phyloP scores from a whole-genome alignment of 2,329 filamentous ascomycete genomes.

The Talaromyces piceae region DNA sequence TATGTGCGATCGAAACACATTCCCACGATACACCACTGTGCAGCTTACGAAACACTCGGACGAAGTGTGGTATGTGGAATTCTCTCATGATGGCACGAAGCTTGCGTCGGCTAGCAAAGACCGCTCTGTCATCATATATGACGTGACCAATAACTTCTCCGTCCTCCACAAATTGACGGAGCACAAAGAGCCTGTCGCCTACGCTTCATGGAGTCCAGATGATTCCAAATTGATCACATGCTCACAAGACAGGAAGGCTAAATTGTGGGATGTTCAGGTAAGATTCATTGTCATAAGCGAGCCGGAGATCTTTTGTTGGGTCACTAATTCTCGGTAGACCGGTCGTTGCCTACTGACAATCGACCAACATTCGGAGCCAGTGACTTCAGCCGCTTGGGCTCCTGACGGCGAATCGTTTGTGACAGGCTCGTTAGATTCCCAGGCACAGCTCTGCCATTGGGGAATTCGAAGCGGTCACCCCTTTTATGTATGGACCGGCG shows the following conservation, averaged over 20 bases:
- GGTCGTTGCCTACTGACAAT: constrained; percentile 58
- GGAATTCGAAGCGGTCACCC: constrained; percentile 53
- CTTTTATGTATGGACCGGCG: constrained; percentile 56
- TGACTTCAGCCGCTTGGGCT: constrained; percentile 86
- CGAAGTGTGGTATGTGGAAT: constrained; percentile 87
- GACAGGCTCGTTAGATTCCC: constrained; percentile 66
- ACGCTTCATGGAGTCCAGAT: constrained; percentile 87
- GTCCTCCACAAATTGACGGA: constrained; percentile 56
- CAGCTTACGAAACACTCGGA: constrained; percentile 67
- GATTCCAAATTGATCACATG: constrained; percentile 81
- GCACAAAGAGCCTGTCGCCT: constrained; percentile 65
- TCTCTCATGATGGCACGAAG: constrained; percentile 77
- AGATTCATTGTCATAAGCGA: not conserved
- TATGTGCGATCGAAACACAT: constrained; percentile 68
- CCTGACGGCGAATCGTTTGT: constrained; percentile 70
- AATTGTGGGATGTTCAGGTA: constrained; percentile 67
- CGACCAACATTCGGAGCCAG: constrained; percentile 69
- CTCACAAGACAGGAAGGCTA: constrained; percentile 63
- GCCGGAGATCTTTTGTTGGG: not conserved
- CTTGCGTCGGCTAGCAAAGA: constrained; percentile 77
- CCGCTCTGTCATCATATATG: constrained; percentile 71
- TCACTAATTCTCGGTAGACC: constrained; percentile 41
- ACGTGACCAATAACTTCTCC: constrained; percentile 58
- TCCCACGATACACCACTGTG: constrained; percentile 64
- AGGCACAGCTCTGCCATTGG: constrained; percentile 63